A percentile compares a stretch with the other conserved stretches of the same genome.
These are phyloP conservation scores for Leccinum uliginosum DNA, from an alignment of 768 basidiomycete species.

Conservation along the genomic window DNA sequence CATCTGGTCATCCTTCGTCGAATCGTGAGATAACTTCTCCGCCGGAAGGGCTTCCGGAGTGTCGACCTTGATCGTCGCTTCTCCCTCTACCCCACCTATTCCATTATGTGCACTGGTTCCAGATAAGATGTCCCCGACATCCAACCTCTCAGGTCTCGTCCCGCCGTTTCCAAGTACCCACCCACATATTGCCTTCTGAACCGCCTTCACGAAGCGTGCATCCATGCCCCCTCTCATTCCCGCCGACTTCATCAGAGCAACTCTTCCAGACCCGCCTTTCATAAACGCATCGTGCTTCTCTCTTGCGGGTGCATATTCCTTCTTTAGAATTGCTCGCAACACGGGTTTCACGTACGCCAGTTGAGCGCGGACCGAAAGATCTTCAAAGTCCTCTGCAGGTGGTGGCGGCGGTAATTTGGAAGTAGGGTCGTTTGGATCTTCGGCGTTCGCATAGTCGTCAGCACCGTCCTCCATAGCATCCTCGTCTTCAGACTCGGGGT, in stretches of 20 bases:
- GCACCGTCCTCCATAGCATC: constrained; percentile 14
- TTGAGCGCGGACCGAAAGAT: constrained; percentile 51
- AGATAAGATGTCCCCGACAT: not conserved
- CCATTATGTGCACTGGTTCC: not conserved
- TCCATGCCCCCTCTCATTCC: constrained; percentile 37
- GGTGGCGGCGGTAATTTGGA: constrained; percentile 34
- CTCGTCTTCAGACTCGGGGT: constrained; percentile 29
- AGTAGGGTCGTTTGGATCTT: constrained; percentile 1
- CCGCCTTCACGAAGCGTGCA: constrained; percentile 34
- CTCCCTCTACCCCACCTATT: not conserved
- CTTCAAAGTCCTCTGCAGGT: constrained; percentile 44
- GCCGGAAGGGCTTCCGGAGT: not conserved
- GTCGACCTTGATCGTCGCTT: not conserved
- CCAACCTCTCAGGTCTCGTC: constrained; percentile 9
- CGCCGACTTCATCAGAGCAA: constrained; percentile 27
- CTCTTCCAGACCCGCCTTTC: constrained; percentile 49
- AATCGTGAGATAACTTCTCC: not conserved
- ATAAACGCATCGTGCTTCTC: constrained; percentile 52
- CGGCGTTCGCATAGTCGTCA: constrained; percentile 36
- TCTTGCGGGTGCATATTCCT: constrained; percentile 49
- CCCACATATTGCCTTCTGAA: constrained; percentile 28
- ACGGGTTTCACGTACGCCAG: constrained; percentile 65
- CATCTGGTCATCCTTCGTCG: constrained; percentile 14
- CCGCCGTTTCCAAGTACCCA: constrained; percentile 25
- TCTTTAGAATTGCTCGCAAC: constrained; percentile 54